phyloP scores from a whole-genome alignment of 768 basidiomycete genomes.

The Termitomyces sp. region DNA sequence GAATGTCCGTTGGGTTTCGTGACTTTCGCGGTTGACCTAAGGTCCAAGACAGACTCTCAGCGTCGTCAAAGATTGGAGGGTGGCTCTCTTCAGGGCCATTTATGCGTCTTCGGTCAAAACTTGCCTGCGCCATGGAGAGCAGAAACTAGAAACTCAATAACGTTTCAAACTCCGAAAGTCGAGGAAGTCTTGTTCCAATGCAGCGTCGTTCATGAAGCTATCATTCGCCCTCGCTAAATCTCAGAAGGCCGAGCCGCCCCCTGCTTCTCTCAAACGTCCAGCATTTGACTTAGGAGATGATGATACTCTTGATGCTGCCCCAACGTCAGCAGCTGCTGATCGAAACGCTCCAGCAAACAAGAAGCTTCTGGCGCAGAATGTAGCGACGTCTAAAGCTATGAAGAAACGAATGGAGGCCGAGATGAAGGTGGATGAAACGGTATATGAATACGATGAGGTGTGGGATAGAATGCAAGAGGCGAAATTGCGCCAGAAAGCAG shows the following conservation, averaged over 20 bases:
- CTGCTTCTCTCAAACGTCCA: constrained; percentile 48
- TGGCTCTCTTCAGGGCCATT: constrained; percentile 87
- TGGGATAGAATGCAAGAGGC: constrained; percentile 95
- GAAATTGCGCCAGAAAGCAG: constrained; percentile 66
- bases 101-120: constrained; percentile 81
- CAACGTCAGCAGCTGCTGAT: constrained; percentile 31
- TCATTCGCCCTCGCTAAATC: constrained; percentile 78
- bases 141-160: background rate
- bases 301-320: constrained; percentile 42
- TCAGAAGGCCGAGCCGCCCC: constrained; percentile 39
- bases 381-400: constrained; percentile 54
- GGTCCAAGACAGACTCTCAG: constrained; percentile 21
- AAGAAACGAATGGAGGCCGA: constrained; percentile 77
- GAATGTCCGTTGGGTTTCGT: constrained; percentile 57
- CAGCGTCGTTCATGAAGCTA: constrained; percentile 63
- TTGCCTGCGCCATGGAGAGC: constrained; percentile 41
- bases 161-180: constrained; percentile 28
- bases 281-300: constrained; percentile 65
- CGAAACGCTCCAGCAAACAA: constrained; percentile 44
- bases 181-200: background rate
- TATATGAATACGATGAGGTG: constrained; percentile 94
- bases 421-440: constrained; percentile 70
- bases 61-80: constrained; percentile 51
- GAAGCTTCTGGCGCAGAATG: constrained; percentile 52
- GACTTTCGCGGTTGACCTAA: constrained; percentile 38